Percentiles rank a stretch among this genome's conserved stretches.
These are phyloP conservation scores for Verbena officinalis DNA, from an alignment of 257 asterid species.

Conservation along the genomic window DNA sequence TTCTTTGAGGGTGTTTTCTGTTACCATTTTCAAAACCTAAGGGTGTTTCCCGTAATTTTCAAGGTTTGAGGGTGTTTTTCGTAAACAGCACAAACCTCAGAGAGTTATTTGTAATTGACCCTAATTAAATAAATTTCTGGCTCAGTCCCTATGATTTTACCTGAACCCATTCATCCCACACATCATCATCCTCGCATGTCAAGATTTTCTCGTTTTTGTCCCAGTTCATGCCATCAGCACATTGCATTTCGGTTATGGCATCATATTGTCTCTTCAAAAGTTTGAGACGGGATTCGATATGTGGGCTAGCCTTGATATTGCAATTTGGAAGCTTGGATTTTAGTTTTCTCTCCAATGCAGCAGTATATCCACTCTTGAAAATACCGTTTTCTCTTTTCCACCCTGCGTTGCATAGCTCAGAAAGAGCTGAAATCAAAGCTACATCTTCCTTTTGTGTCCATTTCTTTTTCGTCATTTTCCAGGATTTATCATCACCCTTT, in stretches of 20 bases:
- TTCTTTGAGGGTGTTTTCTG: too few relatives aligned
- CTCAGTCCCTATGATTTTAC: background rate
- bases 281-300: slow-evolving; percentile 39
- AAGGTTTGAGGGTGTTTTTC: too few relatives aligned
- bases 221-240: slow-evolving; percentile 30
- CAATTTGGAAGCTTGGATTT: slow-evolving; percentile 28
- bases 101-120: too few relatives aligned
- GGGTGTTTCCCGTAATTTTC: too few relatives aligned
- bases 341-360: slow-evolving; percentile 34
- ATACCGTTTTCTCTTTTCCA: slow-evolving; percentile 40
- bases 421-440: slow-evolving; percentile 31
- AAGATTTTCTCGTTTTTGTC: slow-evolving; percentile 14
- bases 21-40: too few relatives aligned
- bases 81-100: too few relatives aligned
- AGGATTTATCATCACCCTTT: slow-evolving; percentile 24
- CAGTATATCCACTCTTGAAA: slow-evolving; percentile 35
- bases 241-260: slow-evolving; percentile 36
- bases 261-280: slow-evolving; percentile 37
- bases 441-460: slow-evolving; percentile 36
- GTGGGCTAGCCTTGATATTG: slow-evolving; percentile 36
- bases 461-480: slow-evolving; percentile 26
- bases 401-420: slow-evolving; percentile 32
- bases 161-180: slow-evolving; percentile 35
- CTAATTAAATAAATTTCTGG: too few relatives aligned
- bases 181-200: slow-evolving; percentile 29